Percentiles rank a stretch among this genome's conserved stretches.
Evolutionary conservation across 1,284 basidiomycete species (phyloP).

Genomic region (Rhodotorula sp.): DNA sequence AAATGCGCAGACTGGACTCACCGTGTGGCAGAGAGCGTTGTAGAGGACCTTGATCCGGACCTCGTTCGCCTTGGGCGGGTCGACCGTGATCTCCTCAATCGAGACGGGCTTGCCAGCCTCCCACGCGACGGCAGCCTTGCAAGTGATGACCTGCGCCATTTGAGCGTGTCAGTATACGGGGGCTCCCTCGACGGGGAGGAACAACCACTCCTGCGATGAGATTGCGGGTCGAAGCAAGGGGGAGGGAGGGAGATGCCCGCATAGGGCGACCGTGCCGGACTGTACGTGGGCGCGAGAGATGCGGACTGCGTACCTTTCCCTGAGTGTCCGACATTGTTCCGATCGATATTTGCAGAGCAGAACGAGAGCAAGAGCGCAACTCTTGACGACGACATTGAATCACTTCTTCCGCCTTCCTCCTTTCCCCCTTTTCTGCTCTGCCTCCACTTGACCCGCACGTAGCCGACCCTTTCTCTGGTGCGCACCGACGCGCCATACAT

Average conservation of each 20-base stretch:
- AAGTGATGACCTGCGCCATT: slow-evolving; percentile 64
- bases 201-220: not conserved
- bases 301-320: slow-evolving; percentile 45
- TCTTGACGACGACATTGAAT: too few relatives aligned
- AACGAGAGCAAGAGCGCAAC: not conserved
- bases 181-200: not conserved
- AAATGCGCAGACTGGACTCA: slow-evolving; percentile 42
- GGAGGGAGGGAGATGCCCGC: not conserved
- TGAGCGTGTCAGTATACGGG: not conserved
- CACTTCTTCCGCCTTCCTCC: too few relatives aligned
- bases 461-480: too few relatives aligned
- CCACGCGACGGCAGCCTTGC: slow-evolving; percentile 92
- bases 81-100: slow-evolving; percentile 89
- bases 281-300: not conserved
- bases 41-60: slow-evolving; percentile 90
- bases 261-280: too few relatives aligned
- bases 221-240: not conserved
- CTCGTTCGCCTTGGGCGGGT: slow-evolving; percentile 84
- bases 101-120: slow-evolving; percentile 76
- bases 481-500: too few relatives aligned
- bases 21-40: slow-evolving; percentile 94
- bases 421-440: too few relatives aligned
- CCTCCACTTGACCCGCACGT: too few relatives aligned
- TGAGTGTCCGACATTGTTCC: slow-evolving; percentile 44
- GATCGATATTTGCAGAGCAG: not conserved